Base-by-base conservation (phyloP, 495 filamentous ascomycete genomes). In the Talaromyces liani region DNA sequence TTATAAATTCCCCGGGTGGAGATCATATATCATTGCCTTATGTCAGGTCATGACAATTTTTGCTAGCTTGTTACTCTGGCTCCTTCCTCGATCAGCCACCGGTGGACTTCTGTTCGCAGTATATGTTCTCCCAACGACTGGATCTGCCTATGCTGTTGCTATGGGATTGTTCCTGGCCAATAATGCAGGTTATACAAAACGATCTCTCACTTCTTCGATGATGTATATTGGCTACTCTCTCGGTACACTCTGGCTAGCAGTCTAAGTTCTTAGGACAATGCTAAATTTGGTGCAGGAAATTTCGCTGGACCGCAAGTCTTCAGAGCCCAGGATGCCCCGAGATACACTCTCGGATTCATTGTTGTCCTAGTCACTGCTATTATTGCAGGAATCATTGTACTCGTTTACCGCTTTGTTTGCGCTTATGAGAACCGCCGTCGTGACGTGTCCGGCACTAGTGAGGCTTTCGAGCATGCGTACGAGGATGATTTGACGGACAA, bases 111-210 rank as follows among this genome's bases (percentile, higher is more conserved):
- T 82, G 4, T 81, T 81, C 61, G 78, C 72, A 6, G 72, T 70
- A 14, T 74, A 75, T 45, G 75, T 80, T 58, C 68, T 82, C 24
- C 68, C 70, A 6, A 64, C 70, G 0, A 57, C 65, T 51, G 70
- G 70, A 8, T 66, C 64, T 9, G 68, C 62, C 2, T 72, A 72
- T 56, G 68, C 66, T 0, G 66, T 72, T 7, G 58, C 65, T 1
- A 79, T 82, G 75, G 75, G 78, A 1, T 65, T 81, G 14, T 70
- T 74, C 47, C 71, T 79, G 47, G 79, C 77, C 8, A 80, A 82
- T 65, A 79, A 72, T 58, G 78, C 79, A 1, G 79, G 79, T 2
- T 36, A 36, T 36, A 36, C 33, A 2, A 36, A 36, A 36, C 33
- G 33, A 3, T 36, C 33, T 36, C 33, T 36, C 33, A 36, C 33